These are phyloP conservation scores for Cryomyces minteri DNA, from an alignment of 495 filamentous ascomycete genomes.

Conservation along the genomic window DNA sequence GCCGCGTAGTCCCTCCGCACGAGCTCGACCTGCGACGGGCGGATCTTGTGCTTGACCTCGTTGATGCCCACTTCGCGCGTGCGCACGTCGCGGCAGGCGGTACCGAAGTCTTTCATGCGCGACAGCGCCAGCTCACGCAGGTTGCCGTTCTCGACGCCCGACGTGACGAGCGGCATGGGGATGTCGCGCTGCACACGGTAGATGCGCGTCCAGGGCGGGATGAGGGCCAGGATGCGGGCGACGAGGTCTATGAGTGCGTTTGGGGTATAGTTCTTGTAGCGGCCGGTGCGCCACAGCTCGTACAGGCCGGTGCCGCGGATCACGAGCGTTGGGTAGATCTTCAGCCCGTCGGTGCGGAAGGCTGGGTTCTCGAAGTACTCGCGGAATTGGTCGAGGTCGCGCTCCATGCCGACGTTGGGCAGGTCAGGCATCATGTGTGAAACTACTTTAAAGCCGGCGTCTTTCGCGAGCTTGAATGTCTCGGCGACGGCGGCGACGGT, in stretches of 20 bases:
- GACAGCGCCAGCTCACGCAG: constrained; percentile 80
- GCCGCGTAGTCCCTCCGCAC: constrained; percentile 89
- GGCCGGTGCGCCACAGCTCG: constrained; percentile 89
- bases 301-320: constrained; percentile 95
- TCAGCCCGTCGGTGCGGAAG: constrained; percentile 94
- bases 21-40: constrained; percentile 89
- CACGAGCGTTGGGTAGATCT: constrained; percentile 95
- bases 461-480: constrained; percentile 87
- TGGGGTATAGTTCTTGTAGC: constrained; percentile 97
- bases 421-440: constrained; percentile 99
- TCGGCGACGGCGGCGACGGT: constrained; percentile 88
- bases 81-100: constrained; percentile 91
- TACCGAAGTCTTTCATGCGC: constrained; percentile 97
- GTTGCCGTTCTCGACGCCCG: constrained; percentile 95
- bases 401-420: constrained; percentile 95
- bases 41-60: constrained; percentile 95
- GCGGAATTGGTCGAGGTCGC: constrained; percentile 86
- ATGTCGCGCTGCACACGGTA: constrained; percentile 98
- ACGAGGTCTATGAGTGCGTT: constrained; percentile 92
- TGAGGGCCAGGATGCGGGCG: constrained; percentile 79
- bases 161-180: constrained; percentile 93
- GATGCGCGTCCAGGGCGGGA: constrained; percentile 96
- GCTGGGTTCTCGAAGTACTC: constrained; percentile 96
- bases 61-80: constrained; percentile 96
- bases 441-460: constrained; percentile 96